Base-by-base conservation (phyloP, 371 early-diverging fungal species). In the Mucor velutinosus region DNA sequence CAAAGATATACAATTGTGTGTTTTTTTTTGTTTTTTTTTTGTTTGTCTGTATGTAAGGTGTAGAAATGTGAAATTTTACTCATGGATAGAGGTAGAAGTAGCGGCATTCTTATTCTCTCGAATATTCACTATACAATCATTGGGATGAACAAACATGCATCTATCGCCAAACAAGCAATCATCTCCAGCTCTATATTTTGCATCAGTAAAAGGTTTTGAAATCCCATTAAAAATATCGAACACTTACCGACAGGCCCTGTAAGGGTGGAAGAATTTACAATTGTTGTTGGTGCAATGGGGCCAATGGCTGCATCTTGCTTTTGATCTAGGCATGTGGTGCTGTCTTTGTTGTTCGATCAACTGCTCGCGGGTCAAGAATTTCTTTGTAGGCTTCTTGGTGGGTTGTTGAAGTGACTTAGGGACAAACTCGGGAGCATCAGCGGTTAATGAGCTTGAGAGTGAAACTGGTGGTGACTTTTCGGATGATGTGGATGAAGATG, bases 241-340 rank as follows among this genome's bases (percentile, higher is more conserved):
- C 6, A 55, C 76, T 70, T 85, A 85, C 85, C 83, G 83, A 71
- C 86, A 86, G 11, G 69, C 74, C 33, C 69, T 73, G 14, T 72
- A 73, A 49, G 87, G 85, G 41, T 87, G 87, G 17, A 71, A 75
- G 70, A 80, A 87, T 57, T 87, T 87, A 77, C 87, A 87, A 58
- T 83, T 80, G 64, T 85, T 84, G 75, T 87, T 87, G 32, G 85
- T 87, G 65, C 87, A 87, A 53, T 70, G 68, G 5, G 87, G 87
- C 87, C 87, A 86, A 63, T 79, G 85, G 51, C 77, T 76, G 59
- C 87, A 86, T 19, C 87, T 74, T 41, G 84, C 76, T 67, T 79
- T 83, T 53, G 82, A 72, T 29, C 71, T 61, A 21, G 81, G 78
- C 12, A 67, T 73, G 56, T 77, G 65, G 15, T 65, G 64, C 64